A percentile compares a stretch with the other conserved stretches of the same genome.
Conservation (phyloP, 176 grass and related monocot species). For the Rhynchospora pubera region DNA sequence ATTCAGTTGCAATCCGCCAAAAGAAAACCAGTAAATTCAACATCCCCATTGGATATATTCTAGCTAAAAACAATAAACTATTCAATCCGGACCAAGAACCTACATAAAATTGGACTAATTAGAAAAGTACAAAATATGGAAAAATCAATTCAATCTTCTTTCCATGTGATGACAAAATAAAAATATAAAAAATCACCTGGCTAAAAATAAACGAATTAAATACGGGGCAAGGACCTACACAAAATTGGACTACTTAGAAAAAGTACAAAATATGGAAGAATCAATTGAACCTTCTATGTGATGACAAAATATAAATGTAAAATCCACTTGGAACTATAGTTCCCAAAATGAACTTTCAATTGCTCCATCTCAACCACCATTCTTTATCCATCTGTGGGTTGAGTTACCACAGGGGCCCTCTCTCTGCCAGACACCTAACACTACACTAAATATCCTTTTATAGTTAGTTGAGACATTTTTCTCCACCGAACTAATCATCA, state of each 20-base stretch:
- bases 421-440: constrained; percentile 10
- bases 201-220: not conserved
- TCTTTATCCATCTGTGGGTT: not conserved
- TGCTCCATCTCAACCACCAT: not conserved
- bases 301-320: not conserved
- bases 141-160: not conserved
- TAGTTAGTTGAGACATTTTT: constrained; percentile 3
- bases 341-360: not conserved
- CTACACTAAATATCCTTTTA: not conserved
- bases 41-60: not conserved
- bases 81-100: not conserved
- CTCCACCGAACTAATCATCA: constrained; percentile 1
- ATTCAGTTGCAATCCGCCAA: not conserved
- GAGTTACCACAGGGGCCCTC: constrained; percentile 3
- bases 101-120: not conserved
- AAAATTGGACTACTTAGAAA: not conserved
- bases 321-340: not conserved
- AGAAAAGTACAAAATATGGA: not conserved
- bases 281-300: not conserved
- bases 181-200: not conserved
- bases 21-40: not conserved
- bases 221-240: not conserved
- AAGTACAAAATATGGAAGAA: not conserved
- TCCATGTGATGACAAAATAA: not conserved
- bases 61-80: not conserved